phyloP scores from a whole-genome alignment of 1,139 yeast genomes.

The Magnusiomyces paraingens region DNA sequence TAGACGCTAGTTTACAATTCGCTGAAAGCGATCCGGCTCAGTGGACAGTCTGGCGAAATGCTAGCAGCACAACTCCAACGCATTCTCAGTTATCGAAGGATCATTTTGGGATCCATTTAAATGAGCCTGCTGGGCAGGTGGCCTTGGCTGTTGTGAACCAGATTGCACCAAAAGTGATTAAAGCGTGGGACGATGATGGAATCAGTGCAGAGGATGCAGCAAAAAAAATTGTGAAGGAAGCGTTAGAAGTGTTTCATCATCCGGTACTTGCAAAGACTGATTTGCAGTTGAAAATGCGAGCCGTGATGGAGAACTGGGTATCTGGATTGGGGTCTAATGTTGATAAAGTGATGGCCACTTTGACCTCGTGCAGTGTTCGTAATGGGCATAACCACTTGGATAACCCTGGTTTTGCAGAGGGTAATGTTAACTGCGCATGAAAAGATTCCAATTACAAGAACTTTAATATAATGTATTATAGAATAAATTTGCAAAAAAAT shows the following conservation, averaged over 20 bases:
- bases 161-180: conserved; percentile 44
- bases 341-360: conserved; percentile 17
- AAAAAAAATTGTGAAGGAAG: conserved; percentile 16
- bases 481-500: too few species aligned
- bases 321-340: conserved; percentile 15
- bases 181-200: conserved; percentile 23
- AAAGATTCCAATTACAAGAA: not conserved
- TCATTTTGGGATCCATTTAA: conserved; percentile 25
- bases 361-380: conserved; percentile 23
- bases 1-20: conserved; percentile 20
- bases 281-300: conserved; percentile 21
- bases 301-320: conserved; percentile 20
- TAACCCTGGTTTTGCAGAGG: not conserved
- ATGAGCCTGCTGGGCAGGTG: conserved; percentile 42
- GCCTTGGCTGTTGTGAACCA: conserved; percentile 46
- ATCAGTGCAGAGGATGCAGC: conserved; percentile 13
- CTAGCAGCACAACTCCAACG: conserved; percentile 23
- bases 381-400: conserved; percentile 19
- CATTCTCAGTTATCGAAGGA: conserved; percentile 27
- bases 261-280: conserved; percentile 21
- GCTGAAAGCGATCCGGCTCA: conserved; percentile 25
- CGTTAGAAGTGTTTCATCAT: conserved; percentile 24
- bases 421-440: not conserved
- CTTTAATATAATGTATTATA: too few species aligned
- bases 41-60: conserved; percentile 24